Conservation (phyloP, 495 filamentous ascomycete species). For the Talaromyces adpressus region DNA sequence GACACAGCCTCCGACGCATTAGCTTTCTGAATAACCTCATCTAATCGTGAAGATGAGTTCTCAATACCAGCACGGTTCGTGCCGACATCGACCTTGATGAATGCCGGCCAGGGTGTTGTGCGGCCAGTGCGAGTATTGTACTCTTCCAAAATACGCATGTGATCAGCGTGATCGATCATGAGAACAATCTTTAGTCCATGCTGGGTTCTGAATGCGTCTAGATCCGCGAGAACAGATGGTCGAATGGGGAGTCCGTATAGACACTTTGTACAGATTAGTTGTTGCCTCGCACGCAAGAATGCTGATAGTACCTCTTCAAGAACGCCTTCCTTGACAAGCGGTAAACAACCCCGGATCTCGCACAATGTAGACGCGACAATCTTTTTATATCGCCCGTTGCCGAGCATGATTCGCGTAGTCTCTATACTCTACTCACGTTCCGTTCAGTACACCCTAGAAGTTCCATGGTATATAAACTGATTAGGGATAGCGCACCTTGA, state of each 20-base stretch:
- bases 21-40: conserved; percentile 3
- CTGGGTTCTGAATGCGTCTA: conserved; percentile 15
- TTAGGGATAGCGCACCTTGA: conserved; percentile 20
- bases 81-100: conserved; percentile 17
- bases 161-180: conserved; percentile 29
- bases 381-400: conserved; percentile 19
- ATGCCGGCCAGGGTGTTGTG: conserved; percentile 12
- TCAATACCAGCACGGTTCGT: conserved; percentile 12
- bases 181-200: conserved; percentile 20
- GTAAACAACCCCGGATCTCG: conserved; percentile 24
- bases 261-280: conserved; percentile 12
- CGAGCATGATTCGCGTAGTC: conserved; percentile 28
- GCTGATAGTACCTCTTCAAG: conserved; percentile 22
- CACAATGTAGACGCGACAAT: conserved; percentile 27
- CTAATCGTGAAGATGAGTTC: conserved; percentile 8
- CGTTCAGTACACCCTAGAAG: conserved; percentile 1
- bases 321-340: conserved; percentile 23
- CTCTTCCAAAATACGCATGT: conserved; percentile 22
- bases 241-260: conserved; percentile 28
- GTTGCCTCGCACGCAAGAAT: background rate
- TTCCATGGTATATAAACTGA: background rate
- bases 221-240: conserved; percentile 21
- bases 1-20: conserved; percentile 3
- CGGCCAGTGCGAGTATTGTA: conserved; percentile 10
- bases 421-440: conserved; percentile 18